These are phyloP conservation scores for Tetrapyrgos nigripes DNA, from an alignment of 1,284 basidiomycete genomes.

Conservation along the genomic window DNA sequence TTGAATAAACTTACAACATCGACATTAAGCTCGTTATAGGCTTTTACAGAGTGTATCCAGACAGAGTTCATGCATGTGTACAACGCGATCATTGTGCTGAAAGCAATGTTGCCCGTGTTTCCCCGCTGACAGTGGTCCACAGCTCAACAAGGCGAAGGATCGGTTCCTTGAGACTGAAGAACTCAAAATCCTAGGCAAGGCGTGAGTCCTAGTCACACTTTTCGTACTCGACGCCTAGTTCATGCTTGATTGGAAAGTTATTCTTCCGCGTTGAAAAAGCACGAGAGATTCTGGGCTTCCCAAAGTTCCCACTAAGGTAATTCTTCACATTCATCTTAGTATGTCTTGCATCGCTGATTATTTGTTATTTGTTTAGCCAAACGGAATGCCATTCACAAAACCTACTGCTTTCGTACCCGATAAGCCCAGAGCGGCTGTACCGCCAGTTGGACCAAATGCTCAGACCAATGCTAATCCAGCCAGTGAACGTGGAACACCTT, in stretches of 20 bases:
- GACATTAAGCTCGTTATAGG: slow-evolving; percentile 43
- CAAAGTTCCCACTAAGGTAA: slow-evolving; percentile 29
- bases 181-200: slow-evolving; percentile 80
- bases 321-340: slow-evolving; percentile 2
- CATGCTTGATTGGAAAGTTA: slow-evolving; percentile 52
- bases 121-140: slow-evolving; percentile 69
- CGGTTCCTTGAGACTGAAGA: slow-evolving; percentile 76
- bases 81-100: slow-evolving; percentile 89
- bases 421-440: slow-evolving; percentile 42
- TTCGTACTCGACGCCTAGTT: background rate
- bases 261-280: slow-evolving; percentile 72
- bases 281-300: slow-evolving; percentile 66
- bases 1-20: too few species aligned
- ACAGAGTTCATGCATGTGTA: slow-evolving; percentile 95
- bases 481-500: slow-evolving; percentile 36
- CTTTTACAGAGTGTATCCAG: slow-evolving; percentile 67
- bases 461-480: slow-evolving; percentile 35
- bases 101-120: slow-evolving; percentile 89
- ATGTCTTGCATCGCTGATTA: background rate
- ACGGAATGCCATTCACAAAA: slow-evolving; percentile 44
- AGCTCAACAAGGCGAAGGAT: slow-evolving; percentile 71
- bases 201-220: slow-evolving; percentile 59
- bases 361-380: slow-evolving; percentile 30
- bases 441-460: slow-evolving; percentile 44
- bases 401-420: slow-evolving; percentile 43